phyloP scores from a whole-genome alignment of 2,329 filamentous ascomycete species.

The Leptographium wingfieldii region DNA sequence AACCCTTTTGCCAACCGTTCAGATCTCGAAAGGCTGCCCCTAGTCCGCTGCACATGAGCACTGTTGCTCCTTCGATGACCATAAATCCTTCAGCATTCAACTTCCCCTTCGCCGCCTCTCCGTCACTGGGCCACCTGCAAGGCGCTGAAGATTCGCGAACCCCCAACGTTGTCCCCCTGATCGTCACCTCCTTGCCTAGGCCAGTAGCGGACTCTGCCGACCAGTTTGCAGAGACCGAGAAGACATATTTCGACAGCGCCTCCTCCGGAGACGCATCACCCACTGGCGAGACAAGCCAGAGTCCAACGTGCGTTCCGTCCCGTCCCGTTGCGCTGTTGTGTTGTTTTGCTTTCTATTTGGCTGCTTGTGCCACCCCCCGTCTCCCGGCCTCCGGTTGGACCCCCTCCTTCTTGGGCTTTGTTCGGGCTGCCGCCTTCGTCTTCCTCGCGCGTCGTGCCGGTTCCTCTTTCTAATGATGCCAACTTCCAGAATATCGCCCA shows the following conservation, averaged over 20 bases:
- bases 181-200: slow-evolving; percentile 19
- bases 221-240: slow-evolving; percentile 14
- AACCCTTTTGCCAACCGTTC: slow-evolving; percentile 1
- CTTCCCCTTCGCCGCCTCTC: slow-evolving; percentile 17
- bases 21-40: slow-evolving; percentile 37
- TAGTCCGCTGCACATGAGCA: slow-evolving; percentile 35
- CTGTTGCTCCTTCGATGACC: slow-evolving; percentile 28
- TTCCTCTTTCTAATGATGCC: background rate
- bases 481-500: slow-evolving; percentile 15
- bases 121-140: slow-evolving; percentile 1
- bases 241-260: slow-evolving; percentile 25
- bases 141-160: slow-evolving; percentile 9
- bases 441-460: background rate
- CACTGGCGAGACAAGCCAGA: slow-evolving; percentile 15
- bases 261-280: slow-evolving; percentile 22
- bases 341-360: background rate
- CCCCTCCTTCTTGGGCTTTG: background rate
- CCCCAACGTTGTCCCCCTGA: slow-evolving; percentile 18
- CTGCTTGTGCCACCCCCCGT: background rate
- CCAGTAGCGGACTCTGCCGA: slow-evolving; percentile 13
- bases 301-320: slow-evolving; percentile 19
- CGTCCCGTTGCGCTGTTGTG: background rate
- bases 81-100: slow-evolving; percentile 26
- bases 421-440: background rate
- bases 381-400: background rate